Conservation (phyloP, 2,329 filamentous ascomycete species). For the Annulohypoxylon truncatum region DNA sequence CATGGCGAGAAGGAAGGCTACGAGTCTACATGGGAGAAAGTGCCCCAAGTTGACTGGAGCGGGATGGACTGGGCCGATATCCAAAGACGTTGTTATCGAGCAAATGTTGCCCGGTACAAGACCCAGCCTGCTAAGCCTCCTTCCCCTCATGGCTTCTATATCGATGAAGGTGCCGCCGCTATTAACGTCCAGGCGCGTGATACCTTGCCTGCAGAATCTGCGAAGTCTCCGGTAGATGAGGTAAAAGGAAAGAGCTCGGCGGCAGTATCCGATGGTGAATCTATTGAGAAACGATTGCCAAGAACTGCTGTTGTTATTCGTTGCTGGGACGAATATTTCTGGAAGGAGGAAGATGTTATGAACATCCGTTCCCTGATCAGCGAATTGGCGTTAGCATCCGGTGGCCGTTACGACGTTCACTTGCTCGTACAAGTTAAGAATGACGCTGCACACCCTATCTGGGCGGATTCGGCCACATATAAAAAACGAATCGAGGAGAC, state of each 20-base stretch:
- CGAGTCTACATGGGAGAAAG: slow-evolving; percentile 80
- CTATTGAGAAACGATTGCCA: slow-evolving; percentile 51
- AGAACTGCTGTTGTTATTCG: slow-evolving; percentile 85
- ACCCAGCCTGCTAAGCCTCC: slow-evolving; percentile 55
- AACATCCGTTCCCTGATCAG: slow-evolving; percentile 86
- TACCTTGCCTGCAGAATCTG: slow-evolving; percentile 30
- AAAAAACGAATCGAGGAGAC: slow-evolving; percentile 73
- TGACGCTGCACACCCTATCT: slow-evolving; percentile 79
- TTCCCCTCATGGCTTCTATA: slow-evolving; percentile 63
- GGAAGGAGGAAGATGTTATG: slow-evolving; percentile 82
- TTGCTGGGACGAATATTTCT: slow-evolving; percentile 83
- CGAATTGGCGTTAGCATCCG: slow-evolving; percentile 82
- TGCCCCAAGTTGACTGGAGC: slow-evolving; percentile 79
- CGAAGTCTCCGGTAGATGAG: slow-evolving; percentile 24
- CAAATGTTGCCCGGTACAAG: slow-evolving; percentile 78
- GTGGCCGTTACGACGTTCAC: slow-evolving; percentile 88
- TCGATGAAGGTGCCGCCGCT: slow-evolving; percentile 52
- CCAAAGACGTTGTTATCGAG: slow-evolving; percentile 77
- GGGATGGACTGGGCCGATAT: slow-evolving; percentile 82
- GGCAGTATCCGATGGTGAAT: slow-evolving; percentile 33
- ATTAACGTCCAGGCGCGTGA: slow-evolving; percentile 45
- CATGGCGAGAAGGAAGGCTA: slow-evolving; percentile 84
- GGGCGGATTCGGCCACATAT: slow-evolving; percentile 78
- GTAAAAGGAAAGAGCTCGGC: slow-evolving; percentile 39
- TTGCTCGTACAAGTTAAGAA: slow-evolving; percentile 86